phyloP scores from a whole-genome alignment of 139 green algal species.

The Chlorokybus atmophyticus region DNA sequence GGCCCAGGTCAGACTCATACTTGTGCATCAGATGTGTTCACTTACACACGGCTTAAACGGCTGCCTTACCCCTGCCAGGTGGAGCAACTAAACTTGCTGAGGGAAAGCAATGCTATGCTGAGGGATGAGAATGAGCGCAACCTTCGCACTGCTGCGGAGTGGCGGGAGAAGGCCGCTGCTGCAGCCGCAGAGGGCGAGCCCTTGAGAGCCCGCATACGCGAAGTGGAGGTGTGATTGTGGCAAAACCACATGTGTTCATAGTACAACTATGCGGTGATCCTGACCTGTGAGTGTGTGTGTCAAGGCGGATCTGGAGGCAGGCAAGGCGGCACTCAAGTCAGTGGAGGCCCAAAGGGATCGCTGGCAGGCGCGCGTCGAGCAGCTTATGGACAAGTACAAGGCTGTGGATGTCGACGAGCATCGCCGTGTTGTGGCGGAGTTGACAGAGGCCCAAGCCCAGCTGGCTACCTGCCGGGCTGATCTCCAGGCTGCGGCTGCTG shows the following conservation, averaged over 20 bases:
- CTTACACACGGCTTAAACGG: no score
- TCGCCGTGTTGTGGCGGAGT: no score
- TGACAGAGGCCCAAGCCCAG: no score
- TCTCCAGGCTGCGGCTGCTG: no score
- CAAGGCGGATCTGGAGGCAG: slow-evolving; percentile 12
- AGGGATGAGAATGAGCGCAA: slow-evolving; percentile 27
- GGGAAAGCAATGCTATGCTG: slow-evolving; percentile 33
- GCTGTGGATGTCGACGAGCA: not conserved
- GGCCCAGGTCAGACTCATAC: no score
- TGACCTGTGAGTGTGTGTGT: no score
- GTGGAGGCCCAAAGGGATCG: not conserved
- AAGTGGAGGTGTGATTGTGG: not conserved
- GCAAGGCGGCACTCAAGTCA: not conserved
- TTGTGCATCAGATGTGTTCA: no score
- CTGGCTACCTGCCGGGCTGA: no score
- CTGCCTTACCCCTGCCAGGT: no score
- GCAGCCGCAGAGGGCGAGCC: slow-evolving; percentile 6
- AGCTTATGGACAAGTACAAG: slow-evolving; percentile 8
- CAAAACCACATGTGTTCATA: no score
- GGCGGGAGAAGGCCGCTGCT: slow-evolving; percentile 11
- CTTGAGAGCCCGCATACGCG: slow-evolving; percentile 3
- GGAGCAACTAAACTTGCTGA: slow-evolving; percentile 32
- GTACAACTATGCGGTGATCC: no score
- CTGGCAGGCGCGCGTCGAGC: slow-evolving; percentile 17
- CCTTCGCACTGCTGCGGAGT: slow-evolving; percentile 5